Evolutionary conservation across 352 stramenopile genomes (phyloP).

Genomic region (Pythium grandisporangium): DNA sequence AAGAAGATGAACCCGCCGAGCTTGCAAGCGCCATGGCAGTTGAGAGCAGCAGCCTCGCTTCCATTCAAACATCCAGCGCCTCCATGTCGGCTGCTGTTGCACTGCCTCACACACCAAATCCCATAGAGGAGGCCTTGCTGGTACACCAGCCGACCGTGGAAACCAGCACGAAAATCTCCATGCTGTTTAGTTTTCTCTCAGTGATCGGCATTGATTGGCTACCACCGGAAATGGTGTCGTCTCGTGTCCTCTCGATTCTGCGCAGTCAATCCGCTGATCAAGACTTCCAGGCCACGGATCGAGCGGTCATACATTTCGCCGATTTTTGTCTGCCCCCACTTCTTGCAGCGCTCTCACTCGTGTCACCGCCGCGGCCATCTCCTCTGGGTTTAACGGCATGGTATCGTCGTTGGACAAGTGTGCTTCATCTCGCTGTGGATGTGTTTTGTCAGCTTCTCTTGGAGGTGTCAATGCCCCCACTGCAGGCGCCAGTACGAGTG

Average conservation of each 20-base stretch:
- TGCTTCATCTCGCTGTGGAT: conserved; percentile 11
- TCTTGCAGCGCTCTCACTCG: conserved; percentile 1
- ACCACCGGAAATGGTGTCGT: conserved; percentile 4
- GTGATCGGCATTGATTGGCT: conserved; percentile 15
- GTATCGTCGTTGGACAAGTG: conserved; percentile 8
- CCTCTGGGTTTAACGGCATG: conserved; percentile 2
- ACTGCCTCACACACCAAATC: neutral
- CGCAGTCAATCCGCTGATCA: neutral
- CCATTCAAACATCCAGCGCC: too few species aligned
- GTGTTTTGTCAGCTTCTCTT: conserved; percentile 9
- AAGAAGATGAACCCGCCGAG: conserved; percentile 7
- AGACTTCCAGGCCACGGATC: neutral
- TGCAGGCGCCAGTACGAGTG: conserved; percentile 1
- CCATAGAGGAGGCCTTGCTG: conserved; percentile 9
- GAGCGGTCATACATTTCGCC: conserved; percentile 2
- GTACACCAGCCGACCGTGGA: conserved; percentile 5
- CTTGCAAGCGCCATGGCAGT: too few species aligned
- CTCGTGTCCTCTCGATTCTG: conserved; percentile 8
- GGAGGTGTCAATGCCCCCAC: neutral
- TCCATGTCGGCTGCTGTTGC: neutral
- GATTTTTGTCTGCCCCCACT: conserved; percentile 2
- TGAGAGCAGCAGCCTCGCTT: too few species aligned
- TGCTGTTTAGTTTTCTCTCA: conserved; percentile 10
- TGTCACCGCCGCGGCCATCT: conserved; percentile 1
- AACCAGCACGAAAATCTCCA: conserved; percentile 10